A percentile compares a stretch with the other conserved stretches of the same genome.
Conservation (phyloP, 163 green algal species). For the Volvox carteri region DNA sequence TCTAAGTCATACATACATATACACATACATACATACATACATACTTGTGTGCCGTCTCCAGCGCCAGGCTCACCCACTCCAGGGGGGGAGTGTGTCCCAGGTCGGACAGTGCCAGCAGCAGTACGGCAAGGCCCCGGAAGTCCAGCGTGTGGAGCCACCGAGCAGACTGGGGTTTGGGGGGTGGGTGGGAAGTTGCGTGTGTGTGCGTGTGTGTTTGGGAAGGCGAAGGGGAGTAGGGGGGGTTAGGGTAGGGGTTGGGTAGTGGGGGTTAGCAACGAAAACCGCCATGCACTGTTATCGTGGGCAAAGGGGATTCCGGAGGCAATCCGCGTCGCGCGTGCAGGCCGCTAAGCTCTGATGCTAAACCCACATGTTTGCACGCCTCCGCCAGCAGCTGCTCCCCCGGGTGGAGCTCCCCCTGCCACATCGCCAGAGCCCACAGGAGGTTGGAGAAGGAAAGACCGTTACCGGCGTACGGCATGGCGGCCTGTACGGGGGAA, state of each 20-base stretch:
- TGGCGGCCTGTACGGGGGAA: background rate
- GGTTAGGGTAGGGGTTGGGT: background rate
- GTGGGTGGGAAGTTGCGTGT: too few species aligned
- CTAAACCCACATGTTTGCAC: constrained; percentile 15
- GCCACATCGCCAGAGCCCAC: constrained; percentile 41
- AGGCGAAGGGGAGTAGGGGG: background rate
- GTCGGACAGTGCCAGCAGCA: constrained; percentile 31
- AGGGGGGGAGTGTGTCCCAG: constrained; percentile 3
- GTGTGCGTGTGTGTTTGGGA: too few species aligned
- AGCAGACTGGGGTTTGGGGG: background rate
- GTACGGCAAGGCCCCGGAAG: constrained; percentile 13
- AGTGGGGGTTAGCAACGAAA: background rate
- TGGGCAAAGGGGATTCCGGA: too few species aligned
- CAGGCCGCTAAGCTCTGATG: too few species aligned
- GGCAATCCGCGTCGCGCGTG: too few species aligned
- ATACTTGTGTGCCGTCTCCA: constrained; percentile 48
- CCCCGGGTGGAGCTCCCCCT: background rate
- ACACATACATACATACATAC: background rate
- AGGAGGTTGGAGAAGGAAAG: constrained; percentile 48
- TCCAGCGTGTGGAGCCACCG: constrained; percentile 37
- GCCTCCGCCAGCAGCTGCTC: constrained; percentile 4
- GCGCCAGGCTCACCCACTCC: constrained; percentile 33
- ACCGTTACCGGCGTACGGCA: constrained; percentile 15
- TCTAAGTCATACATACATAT: background rate
- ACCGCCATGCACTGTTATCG: too few species aligned